These are phyloP conservation scores for Vitis labrusca DNA, from an alignment of 164 flowering plant genomes.

Conservation along the genomic window DNA sequence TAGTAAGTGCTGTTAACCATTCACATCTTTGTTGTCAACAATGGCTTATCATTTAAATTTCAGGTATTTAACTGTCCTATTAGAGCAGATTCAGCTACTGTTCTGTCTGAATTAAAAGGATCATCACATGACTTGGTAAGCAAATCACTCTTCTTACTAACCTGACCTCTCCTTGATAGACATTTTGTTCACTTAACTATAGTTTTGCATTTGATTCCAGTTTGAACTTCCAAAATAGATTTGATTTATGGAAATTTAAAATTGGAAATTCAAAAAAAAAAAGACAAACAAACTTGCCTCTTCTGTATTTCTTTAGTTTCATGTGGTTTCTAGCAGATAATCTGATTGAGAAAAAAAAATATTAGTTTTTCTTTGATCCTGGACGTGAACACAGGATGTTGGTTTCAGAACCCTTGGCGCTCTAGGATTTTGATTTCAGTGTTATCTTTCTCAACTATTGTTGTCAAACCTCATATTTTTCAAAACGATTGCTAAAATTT, in stretches of 20 bases:
- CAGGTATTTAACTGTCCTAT: constrained; percentile 98
- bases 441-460: too few relatives aligned
- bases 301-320: too few relatives aligned
- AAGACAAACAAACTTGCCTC: too few relatives aligned
- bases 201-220: background rate
- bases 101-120: constrained; percentile 73
- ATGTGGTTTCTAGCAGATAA: background rate
- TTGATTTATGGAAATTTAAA: background rate
- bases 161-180: background rate
- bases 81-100: constrained; percentile 77
- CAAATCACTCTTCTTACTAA: background rate
- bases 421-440: too few relatives aligned
- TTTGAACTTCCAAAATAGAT: background rate
- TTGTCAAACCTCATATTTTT: too few relatives aligned
- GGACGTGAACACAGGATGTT: too few relatives aligned
- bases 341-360: too few relatives aligned
- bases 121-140: constrained; percentile 96
- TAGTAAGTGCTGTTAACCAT: background rate
- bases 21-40: background rate
- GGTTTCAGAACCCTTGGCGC: too few relatives aligned
- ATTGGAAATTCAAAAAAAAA: too few relatives aligned
- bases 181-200: background rate
- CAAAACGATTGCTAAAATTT: too few relatives aligned
- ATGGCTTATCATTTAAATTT: constrained; percentile 13
- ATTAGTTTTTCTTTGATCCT: too few relatives aligned